Conservation (phyloP, 148 eudicot species). For the Polygonum aviculare region DNA sequence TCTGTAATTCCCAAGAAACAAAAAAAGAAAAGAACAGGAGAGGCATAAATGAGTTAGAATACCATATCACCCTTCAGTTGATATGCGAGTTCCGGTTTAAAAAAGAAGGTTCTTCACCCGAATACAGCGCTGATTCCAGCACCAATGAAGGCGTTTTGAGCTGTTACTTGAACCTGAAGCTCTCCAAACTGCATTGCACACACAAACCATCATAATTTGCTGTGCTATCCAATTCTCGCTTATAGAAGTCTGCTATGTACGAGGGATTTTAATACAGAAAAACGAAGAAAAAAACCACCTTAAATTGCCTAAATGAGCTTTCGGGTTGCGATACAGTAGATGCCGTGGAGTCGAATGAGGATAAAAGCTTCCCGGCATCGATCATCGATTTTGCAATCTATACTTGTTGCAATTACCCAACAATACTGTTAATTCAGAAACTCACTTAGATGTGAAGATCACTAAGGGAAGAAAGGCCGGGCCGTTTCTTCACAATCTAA, state of each 20-base stretch:
- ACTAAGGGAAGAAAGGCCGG: not conserved
- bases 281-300: constrained; percentile 29
- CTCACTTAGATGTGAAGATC: constrained; percentile 15
- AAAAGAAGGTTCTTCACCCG: constrained; percentile 33
- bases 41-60: constrained; percentile 1
- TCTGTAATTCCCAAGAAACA: constrained; percentile 26
- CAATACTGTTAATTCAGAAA: constrained; percentile 33
- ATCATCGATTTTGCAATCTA: constrained; percentile 93
- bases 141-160: constrained; percentile 70
- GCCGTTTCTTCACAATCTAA: not conserved
- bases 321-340: constrained; percentile 30
- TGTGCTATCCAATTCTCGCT: not conserved
- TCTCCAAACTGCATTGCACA: constrained; percentile 70
- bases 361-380: constrained; percentile 53
- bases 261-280: not conserved
- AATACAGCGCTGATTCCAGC: constrained; percentile 60
- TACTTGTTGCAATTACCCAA: constrained; percentile 39
- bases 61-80: not conserved
- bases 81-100: not conserved
- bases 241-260: not conserved
- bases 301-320: constrained; percentile 47
- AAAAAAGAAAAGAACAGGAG: constrained; percentile 1
- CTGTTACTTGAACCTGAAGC: constrained; percentile 81
- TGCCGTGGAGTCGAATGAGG: constrained; percentile 36
- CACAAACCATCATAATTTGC: not conserved